Percentiles rank a stretch among this genome's conserved stretches.
Conservation (phyloP, 495 filamentous ascomycete species). For the Aspergillus baeticus region DNA sequence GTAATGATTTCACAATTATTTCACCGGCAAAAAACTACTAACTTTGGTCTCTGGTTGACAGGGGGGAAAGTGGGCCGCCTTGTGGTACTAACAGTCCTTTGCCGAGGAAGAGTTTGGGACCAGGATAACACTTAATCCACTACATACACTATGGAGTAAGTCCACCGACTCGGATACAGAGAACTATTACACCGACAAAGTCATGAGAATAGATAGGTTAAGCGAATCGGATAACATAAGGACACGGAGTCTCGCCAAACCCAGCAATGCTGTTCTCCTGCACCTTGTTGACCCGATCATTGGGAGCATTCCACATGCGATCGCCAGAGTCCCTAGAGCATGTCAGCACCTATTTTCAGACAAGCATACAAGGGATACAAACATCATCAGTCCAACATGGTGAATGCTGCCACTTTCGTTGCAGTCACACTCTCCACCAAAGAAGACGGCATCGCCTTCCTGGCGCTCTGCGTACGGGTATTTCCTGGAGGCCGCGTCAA, state of each 20-base stretch:
- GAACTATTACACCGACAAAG: no score
- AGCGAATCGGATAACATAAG: constrained; percentile 20
- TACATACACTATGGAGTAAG: no score
- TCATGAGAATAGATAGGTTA: neutral
- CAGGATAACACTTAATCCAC: no score
- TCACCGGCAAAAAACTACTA: no score
- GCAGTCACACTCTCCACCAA: constrained; percentile 21
- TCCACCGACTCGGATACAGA: no score
- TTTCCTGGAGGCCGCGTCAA: constrained; percentile 13
- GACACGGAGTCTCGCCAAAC: constrained; percentile 19
- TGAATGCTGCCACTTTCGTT: constrained; percentile 13
- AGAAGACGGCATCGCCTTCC: constrained; percentile 20
- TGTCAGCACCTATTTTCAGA: neutral
- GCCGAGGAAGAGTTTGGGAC: no score
- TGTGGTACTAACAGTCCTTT: no score
- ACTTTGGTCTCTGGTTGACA: no score
- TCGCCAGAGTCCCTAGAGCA: constrained; percentile 18
- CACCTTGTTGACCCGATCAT: constrained; percentile 19
- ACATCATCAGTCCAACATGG: constrained; percentile 24
- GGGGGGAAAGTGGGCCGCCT: no score
- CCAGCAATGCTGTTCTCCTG: constrained; percentile 20
- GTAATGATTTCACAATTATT: no score
- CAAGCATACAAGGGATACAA: neutral
- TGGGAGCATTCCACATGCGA: constrained; percentile 26
- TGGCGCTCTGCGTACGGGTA: constrained; percentile 18